Base-by-base conservation (phyloP, 1,284 basidiomycete genomes). In the Irpex sp. region DNA sequence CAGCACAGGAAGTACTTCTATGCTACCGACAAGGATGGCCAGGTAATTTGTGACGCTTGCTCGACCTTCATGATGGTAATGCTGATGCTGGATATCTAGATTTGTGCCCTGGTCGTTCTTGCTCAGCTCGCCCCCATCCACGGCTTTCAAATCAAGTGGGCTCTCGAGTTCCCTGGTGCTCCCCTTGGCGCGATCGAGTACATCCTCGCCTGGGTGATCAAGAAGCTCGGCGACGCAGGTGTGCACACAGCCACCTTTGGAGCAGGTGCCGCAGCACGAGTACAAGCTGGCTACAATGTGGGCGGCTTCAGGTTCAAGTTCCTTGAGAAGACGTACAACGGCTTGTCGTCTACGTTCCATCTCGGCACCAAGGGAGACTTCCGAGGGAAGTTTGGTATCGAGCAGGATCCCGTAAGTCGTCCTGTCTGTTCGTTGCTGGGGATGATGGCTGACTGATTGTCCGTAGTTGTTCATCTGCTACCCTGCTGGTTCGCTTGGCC, bases 81-180 rank as follows among this genome's bases (percentile, higher is more conserved):
- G 13, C 4, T 11, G 36, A 19, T 47, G 31, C 9, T 60, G 37
- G 5, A 49, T 17, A 36, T 46, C 6, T 63, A 78, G 75, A 69
- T 76, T 8, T 75, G 77, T 64, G 79, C 78, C 1, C 71, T 86
- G 62, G 81, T 86, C 59, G 83, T 84, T 26, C 72, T 86, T 4
- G 81, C 83, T 7, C 81, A 84, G 71, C 76, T 87, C 13, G 74
- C 83, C 4, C 76, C 81, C 3, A 70, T 74, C 61, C 75, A 82
- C 62, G 84, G 83, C 4, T 81, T 78, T 71, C 84, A 86, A 70
- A 80, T 85, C 72, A 86, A 86, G 70, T 86, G 82, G 81, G 79
- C 82, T 2, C 75, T 85, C 49, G 81, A 82, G 67, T 86, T 85
- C 75, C 82, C 83, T 7, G 77, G 75, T 36, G 80, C 82, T 5